Evolutionary conservation across 2,329 filamentous ascomycete genomes (phyloP), one percentile per base, ranked within the genome.

Genomic region (Neurospora crassa): DNA sequence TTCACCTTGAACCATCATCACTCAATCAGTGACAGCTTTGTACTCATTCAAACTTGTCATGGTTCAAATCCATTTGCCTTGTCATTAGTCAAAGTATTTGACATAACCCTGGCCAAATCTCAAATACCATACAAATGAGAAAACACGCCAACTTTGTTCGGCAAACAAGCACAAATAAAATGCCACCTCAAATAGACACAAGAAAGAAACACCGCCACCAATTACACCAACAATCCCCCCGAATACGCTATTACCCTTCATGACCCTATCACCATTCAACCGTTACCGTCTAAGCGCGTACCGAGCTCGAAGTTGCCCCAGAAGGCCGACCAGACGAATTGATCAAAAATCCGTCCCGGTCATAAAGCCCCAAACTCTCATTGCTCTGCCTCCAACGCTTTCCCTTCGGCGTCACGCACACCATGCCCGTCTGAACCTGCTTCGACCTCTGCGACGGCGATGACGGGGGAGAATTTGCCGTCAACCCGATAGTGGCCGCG

Each of bases 311-410:
- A 67, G 63, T 72, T 16, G n/a, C 42, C 34, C 29, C 53, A 8
- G 53, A 18, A 29, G 43, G 68, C 72, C 79, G 76, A n/a, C 80
- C 80, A 2, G 83, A 83, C 37, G 83, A 83, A 40, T 78, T 77
- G 72, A 82, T 79, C 71, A 85, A 74, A 69, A 85, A 85, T 1
- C 83, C 84, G 40, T 85, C 82, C 68, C 79, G 76, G 72, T 85
- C 83, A 72, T 85, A 85, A 68, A 84, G 69, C 1, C 81, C 82
- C 40, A 82, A 71, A 42, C 81, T 84, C 24, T 83, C 82, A 0
- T 78, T 75, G 18, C 82, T 83, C 24, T 41, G 53, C 16, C 29
- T 63, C 29, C 53, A 37, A 1, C 53, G 53, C 29, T n/a, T 12
- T 6, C 53, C 53, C 29, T 37, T 63, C 24, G 29, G 53, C 16